Evolutionary conservation across 2,329 filamentous ascomycete genomes (phyloP).

Genomic region (Falciphora oryzae): DNA sequence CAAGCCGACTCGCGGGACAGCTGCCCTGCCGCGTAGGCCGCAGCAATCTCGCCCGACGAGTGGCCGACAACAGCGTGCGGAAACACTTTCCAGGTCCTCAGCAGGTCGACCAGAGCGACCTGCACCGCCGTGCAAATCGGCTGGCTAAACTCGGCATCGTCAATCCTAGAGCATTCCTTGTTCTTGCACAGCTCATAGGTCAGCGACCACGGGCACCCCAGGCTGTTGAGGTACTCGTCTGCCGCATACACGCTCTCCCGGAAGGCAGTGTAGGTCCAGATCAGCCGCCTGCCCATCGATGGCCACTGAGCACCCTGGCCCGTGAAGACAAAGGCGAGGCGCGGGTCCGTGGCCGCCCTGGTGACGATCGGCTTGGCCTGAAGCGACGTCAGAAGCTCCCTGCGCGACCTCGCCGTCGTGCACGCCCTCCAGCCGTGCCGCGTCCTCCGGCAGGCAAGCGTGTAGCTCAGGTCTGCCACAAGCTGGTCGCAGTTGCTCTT

Average conservation of each 20-base stretch:
- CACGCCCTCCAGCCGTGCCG: slow-evolving; percentile 8
- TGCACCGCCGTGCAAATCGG: slow-evolving; percentile 32
- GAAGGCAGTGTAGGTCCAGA: slow-evolving; percentile 16
- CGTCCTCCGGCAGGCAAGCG: slow-evolving; percentile 9
- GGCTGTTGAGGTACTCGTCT: slow-evolving; percentile 10
- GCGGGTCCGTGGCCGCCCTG: neutral
- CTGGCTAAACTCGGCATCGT: slow-evolving; percentile 22
- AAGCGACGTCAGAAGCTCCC: neutral
- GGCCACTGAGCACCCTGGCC: slow-evolving; percentile 28
- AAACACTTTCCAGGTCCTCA: slow-evolving; percentile 25
- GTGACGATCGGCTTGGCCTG: neutral
- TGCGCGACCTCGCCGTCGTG: neutral
- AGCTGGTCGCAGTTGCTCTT: neutral
- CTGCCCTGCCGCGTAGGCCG: slow-evolving; percentile 34
- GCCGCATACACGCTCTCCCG: slow-evolving; percentile 4
- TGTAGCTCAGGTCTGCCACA: slow-evolving; percentile 9
- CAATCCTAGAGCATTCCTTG: slow-evolving; percentile 12
- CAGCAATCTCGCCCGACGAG: slow-evolving; percentile 38
- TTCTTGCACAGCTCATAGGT: slow-evolving; percentile 12
- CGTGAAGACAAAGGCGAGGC: slow-evolving; percentile 22
- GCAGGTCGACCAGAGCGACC: slow-evolving; percentile 34
- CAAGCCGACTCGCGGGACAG: slow-evolving; percentile 31
- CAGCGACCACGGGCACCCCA: slow-evolving; percentile 10
- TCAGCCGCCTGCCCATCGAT: slow-evolving; percentile 24
- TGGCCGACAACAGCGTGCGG: slow-evolving; percentile 35